Percentiles rank a stretch among this genome's conserved stretches.
Evolutionary conservation across 1,139 yeast species (phyloP).

Genomic region (Kodamaea ohmeri): DNA sequence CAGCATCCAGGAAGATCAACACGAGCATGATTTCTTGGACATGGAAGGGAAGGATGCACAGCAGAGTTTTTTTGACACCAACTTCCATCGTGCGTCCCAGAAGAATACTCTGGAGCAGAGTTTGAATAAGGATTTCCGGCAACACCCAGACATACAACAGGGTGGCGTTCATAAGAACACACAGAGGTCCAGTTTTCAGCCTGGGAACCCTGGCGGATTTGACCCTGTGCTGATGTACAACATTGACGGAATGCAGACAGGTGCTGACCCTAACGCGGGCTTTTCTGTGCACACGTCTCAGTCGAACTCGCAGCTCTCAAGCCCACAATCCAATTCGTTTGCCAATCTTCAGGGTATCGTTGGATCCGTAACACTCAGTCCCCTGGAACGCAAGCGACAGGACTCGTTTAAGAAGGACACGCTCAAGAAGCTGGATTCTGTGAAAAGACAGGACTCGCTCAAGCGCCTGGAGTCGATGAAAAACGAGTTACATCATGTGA

Average conservation of each 20-base stretch:
- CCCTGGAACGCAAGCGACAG: conserved; percentile 7
- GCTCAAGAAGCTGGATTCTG: conserved; percentile 7
- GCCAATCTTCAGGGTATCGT: not conserved
- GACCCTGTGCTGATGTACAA: no score
- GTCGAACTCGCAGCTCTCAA: conserved; percentile 1
- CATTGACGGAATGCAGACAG: no score
- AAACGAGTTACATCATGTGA: conserved; percentile 7
- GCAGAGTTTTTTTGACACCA: not conserved
- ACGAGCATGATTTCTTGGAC: conserved; percentile 1
- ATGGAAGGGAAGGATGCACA: not conserved
- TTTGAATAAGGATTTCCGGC: not conserved
- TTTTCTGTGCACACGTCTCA: not conserved
- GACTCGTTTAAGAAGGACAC: conserved; percentile 5
- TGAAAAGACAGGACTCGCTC: conserved; percentile 7
- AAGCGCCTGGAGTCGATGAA: conserved; percentile 6
- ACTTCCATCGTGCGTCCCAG: no score
- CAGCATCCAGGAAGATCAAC: conserved; percentile 5
- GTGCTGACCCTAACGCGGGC: no score
- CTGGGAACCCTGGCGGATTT: no score
- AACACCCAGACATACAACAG: no score
- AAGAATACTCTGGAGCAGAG: not conserved
- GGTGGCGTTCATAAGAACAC: no score
- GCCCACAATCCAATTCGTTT: not conserved
- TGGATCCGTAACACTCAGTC: not conserved
- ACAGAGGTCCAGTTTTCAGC: no score